Base-by-base conservation (phyloP, 257 asterid species). In the Plantago ovata region DNA sequence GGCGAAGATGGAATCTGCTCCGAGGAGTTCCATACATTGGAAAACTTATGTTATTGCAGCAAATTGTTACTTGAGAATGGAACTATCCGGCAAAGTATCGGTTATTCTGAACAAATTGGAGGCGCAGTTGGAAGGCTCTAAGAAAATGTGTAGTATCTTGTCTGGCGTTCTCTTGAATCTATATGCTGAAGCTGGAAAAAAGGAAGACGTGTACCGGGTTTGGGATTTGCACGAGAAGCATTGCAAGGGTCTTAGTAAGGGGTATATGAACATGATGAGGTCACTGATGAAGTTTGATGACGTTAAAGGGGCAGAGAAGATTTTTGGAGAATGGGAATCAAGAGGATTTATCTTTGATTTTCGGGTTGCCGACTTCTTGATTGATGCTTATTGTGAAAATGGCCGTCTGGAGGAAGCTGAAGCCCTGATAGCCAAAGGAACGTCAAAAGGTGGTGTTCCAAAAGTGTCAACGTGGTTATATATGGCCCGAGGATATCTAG, bases 241-340 rank as follows among this genome's bases (percentile, higher is more conserved):
- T 1, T 74, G 61, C 13, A 72, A 59, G 48, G 63, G 77, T 32
- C 40, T 48, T 40, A 87, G 77, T 54, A 85, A 66, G 76, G 80
- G 70, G 19, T 85, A 80, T 67, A 59, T 70, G 12, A 63, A 76
- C 76, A 80, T 85, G 93, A 69, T 82, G 83, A 75, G 79, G 5
- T 56, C 82, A 1, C 44, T 87, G 19, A 56, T 62, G 75, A 81
- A 66, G 67, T 71, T 80, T 32, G 71, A 70, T 22, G 95, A 83
- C 62, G 33, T 77, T 45, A 77, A 73, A 68, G 86, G 76, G 36
- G 60, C 59, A 44, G 84, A 82, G 77, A 76, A 71, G 67, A 65
- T 88, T 40, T 65, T 75, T 43, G 73, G 67, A 60, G 88, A 88
- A 63, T 85, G 96, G 95, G 86, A 79, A 68, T 64, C 64, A 13